phyloP scores from a whole-genome alignment of 345 rosid genomes.

The Eucalyptus guilfoylei region DNA sequence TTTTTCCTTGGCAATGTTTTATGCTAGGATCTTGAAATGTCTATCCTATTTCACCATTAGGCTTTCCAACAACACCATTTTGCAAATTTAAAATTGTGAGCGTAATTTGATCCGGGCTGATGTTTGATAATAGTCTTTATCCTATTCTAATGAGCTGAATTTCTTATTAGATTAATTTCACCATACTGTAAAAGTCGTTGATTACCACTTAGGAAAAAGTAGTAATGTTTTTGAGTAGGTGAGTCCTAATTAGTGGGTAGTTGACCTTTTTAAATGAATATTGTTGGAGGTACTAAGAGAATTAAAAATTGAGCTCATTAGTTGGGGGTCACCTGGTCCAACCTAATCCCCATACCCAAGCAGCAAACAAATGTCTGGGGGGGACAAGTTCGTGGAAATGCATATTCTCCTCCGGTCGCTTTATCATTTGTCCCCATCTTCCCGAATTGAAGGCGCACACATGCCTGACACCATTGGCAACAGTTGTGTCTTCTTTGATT shows the following conservation, averaged over 20 bases:
- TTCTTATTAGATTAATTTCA: not conserved
- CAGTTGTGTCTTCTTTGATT: not conserved
- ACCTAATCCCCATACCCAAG: not conserved
- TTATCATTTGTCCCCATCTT: not conserved
- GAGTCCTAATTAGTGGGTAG: not conserved
- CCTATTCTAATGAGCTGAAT: not conserved
- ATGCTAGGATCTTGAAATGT: not conserved
- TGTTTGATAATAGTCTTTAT: not conserved
- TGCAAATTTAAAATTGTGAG: not conserved
- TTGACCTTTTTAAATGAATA: not conserved
- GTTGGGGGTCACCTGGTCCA: not conserved
- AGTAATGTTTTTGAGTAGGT: not conserved
- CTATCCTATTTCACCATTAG: not conserved
- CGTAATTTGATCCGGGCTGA: fast-evolving
- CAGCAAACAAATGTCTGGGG: not conserved
- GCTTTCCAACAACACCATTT: not conserved
- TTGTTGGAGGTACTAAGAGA: not conserved
- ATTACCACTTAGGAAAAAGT: not conserved
- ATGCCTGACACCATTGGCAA: not conserved
- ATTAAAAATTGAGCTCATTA: not conserved
- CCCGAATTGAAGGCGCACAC: not conserved
- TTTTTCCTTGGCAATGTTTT: not conserved
- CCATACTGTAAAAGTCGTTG: not conserved
- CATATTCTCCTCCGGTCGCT: not conserved
- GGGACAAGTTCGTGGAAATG: not conserved